Conservation (phyloP, 129 eudicot species). For the Rutidosis leptorrhynchoides region DNA sequence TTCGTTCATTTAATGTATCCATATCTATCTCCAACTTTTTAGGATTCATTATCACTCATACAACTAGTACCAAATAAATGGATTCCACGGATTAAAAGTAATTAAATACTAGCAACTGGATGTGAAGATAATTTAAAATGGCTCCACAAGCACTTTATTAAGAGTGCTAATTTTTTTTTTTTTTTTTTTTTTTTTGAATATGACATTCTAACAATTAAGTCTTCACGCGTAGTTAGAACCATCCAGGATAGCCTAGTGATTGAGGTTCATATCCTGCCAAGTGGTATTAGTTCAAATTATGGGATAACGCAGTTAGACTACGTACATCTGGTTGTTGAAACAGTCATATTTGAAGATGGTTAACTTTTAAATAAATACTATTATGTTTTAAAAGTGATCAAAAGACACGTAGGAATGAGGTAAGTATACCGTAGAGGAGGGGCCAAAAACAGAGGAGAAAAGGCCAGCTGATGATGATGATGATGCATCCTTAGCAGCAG, state of each 20-base stretch:
- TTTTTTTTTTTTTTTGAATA: background rate
- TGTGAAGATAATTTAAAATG: background rate
- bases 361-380: no score
- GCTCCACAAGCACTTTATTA: slow-evolving; percentile 2
- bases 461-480: slow-evolving; percentile 46
- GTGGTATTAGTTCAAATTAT: no score
- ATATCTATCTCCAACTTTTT: background rate
- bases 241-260: no score
- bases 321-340: no score
- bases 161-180: no score
- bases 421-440: slow-evolving; percentile 52
- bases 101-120: background rate
- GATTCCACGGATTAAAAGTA: slow-evolving; percentile 12
- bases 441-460: slow-evolving; percentile 77
- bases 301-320: no score
- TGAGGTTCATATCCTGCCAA: no score
- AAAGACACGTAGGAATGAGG: background rate
- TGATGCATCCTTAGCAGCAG: slow-evolving; percentile 39
- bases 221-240: background rate
- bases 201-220: background rate
- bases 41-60: slow-evolving; percentile 1
- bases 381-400: no score
- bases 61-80: background rate
- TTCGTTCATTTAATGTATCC: background rate
- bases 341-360: no score